Evolutionary conservation across 306 rosid species (phyloP).

Genomic region (Boehmeria nivea): DNA sequence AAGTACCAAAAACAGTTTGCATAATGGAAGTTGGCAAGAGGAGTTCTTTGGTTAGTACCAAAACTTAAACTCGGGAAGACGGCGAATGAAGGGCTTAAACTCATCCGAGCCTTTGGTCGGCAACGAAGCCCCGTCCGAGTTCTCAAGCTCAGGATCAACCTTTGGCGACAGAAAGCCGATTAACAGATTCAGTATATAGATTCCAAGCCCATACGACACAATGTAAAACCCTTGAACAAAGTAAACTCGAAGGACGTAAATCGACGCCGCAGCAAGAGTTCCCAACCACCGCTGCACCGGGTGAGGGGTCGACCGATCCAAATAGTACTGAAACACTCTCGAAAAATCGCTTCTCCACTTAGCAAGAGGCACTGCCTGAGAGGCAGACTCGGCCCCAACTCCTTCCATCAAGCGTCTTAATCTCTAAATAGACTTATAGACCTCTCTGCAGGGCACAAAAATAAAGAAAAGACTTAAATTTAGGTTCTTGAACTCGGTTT

Average conservation of each 20-base stretch:
- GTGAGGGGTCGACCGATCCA: conserved; percentile 61
- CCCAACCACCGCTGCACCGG: conserved; percentile 61
- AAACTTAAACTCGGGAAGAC: conserved; percentile 75
- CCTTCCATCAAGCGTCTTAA: conserved; percentile 40
- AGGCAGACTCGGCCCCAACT: conserved; percentile 37
- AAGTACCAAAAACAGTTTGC: too few relatives aligned
- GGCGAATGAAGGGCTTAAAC: conserved; percentile 65
- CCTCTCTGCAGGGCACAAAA: conserved; percentile 15
- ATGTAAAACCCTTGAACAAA: conserved; percentile 53
- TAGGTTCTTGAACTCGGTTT: neutral
- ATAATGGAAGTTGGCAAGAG: neutral
- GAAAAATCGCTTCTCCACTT: conserved; percentile 50
- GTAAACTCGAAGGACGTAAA: conserved; percentile 54
- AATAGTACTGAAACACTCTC: conserved; percentile 45
- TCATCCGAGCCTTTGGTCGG: conserved; percentile 62
- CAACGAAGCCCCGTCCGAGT: conserved; percentile 53
- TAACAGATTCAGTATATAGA: conserved; percentile 53
- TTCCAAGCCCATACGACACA: conserved; percentile 60
- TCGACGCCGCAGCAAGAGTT: conserved; percentile 33
- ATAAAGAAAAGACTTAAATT: neutral
- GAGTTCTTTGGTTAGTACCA: conserved; percentile 34
- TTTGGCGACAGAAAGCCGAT: conserved; percentile 64
- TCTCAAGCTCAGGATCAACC: conserved; percentile 66
- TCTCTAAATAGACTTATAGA: conserved; percentile 4
- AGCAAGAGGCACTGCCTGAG: conserved; percentile 42